Base-by-base conservation (phyloP, 345 rosid species). In the Eucalyptus sideroxylon region DNA sequence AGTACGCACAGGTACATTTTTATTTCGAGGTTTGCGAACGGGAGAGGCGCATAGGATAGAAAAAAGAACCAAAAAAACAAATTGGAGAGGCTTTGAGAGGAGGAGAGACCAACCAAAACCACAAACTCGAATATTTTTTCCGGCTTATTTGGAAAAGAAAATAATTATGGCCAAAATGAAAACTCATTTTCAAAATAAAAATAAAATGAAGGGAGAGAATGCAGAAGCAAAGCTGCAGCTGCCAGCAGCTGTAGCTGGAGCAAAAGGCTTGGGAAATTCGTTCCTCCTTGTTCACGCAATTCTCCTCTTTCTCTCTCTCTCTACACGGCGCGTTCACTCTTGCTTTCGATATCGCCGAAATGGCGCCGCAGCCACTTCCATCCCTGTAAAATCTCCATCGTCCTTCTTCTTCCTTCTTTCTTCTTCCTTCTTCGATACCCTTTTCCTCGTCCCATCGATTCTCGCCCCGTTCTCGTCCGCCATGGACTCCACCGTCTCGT, bases 21-120 rank as follows among this genome's bases (percentile, higher is more conserved):
- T 5, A 34, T 37, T 69, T 69, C 13, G 24, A 69, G 13, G 26
- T 10, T 21, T 19, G 13, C n/a, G 27, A 3, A 72, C 6, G 82
- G 82, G 2, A 15, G 37, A n/a, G n/a, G 37, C 21, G 11, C 34
- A 3, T 62, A 0, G 13, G 69, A 6, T 0, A 12, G 4, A 1
- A 62, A 62, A 62, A 62, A 3, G 16, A 62, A 6, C 2, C 0
- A 13, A 30, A 62, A 6, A 30, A 13, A n/a, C 34, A 5, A 62
- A 27, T 60, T 27, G 31, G n/a, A 27, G 67, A 27, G 4, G 69
- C 69, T 27, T 5, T 1, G 69, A 13, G 34, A 6, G 69, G 34
- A 3, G 16, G 16, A 23, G 30, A 2, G 0, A 1, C 77, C 72
- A 30, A 13, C 72, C 72, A n/a, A 7, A n/a, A 6, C 37, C 37